These are phyloP conservation scores for Geotrichum citri-aurantii DNA, from an alignment of 1,139 yeast species.

Conservation along the genomic window DNA sequence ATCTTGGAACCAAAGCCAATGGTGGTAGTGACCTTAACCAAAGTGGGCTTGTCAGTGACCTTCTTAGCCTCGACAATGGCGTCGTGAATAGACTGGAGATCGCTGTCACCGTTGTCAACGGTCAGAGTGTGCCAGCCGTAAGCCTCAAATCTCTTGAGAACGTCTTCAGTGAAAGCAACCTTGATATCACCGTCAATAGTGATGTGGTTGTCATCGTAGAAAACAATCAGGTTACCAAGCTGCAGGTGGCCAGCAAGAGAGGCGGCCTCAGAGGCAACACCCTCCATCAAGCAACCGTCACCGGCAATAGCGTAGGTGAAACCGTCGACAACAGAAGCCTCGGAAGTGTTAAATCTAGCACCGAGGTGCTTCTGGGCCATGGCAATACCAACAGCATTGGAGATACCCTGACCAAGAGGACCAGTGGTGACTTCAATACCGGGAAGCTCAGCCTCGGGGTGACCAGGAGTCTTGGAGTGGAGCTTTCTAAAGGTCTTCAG, in stretches of 20 bases:
- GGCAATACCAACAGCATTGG: constrained; percentile 96
- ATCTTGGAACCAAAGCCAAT: constrained; percentile 91
- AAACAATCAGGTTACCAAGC: constrained; percentile 88
- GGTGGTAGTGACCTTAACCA: constrained; percentile 82
- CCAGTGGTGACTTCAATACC: constrained; percentile 99
- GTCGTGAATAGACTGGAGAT: constrained; percentile 60
- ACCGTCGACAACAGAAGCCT: constrained; percentile 56
- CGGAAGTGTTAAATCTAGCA: constrained; percentile 91
- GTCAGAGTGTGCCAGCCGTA: constrained; percentile 91
- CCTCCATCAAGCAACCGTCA: constrained; percentile 99
- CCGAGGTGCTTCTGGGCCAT: constrained; percentile 90
- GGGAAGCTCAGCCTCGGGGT: constrained; percentile 76
- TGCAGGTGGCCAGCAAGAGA: constrained; percentile 96
- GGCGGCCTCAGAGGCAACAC: constrained; percentile 90
- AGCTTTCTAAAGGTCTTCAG: constrained; percentile 88
- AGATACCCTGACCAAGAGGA: constrained; percentile 98
- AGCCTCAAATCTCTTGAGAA: constrained; percentile 74
- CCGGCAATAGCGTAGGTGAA: constrained; percentile 81
- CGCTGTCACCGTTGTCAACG: constrained; percentile 78
- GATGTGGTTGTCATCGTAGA: constrained; percentile 97
- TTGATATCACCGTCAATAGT: constrained; percentile 94
- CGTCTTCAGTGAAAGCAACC: constrained; percentile 94
- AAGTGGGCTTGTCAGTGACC: constrained; percentile 72
- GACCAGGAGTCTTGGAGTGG: constrained; percentile 92
- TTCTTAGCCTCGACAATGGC: constrained; percentile 55